A percentile compares a stretch with the other conserved stretches of the same genome.
Conservation (phyloP, 2,329 filamentous ascomycete species). For the Aspergillus phoenicis region DNA sequence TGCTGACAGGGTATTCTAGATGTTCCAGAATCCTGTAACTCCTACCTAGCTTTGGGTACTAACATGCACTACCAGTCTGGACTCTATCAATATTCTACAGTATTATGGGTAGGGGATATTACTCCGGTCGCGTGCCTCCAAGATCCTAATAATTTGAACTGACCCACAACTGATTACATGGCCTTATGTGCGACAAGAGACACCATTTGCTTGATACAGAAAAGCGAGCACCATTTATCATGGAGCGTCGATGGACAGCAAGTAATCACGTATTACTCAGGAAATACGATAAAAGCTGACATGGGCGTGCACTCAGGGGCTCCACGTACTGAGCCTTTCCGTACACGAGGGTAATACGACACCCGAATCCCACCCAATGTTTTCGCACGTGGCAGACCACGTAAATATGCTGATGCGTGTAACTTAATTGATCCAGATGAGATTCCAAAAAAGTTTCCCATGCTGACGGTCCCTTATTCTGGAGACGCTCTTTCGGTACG, state of each 20-base stretch:
- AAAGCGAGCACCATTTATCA: not conserved
- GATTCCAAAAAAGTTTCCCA: not conserved
- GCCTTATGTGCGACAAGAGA: not conserved
- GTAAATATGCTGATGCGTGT: constrained; percentile 12
- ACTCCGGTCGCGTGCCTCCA: not conserved
- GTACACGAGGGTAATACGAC: not conserved
- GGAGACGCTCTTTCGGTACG: not conserved
- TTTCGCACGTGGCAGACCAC: constrained; percentile 19
- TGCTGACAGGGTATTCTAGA: not conserved
- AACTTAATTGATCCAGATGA: constrained; percentile 23
- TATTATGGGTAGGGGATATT: not conserved
- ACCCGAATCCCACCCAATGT: constrained; percentile 7
- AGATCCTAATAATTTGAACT: not conserved
- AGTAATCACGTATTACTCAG: not conserved
- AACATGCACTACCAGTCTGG: not conserved
- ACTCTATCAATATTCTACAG: not conserved
- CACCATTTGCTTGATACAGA: not conserved
- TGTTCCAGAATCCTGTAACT: not conserved
- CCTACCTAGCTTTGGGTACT: not conserved
- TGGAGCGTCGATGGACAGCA: not conserved
- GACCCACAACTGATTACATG: not conserved
- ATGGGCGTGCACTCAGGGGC: not conserved
- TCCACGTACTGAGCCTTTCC: not conserved
- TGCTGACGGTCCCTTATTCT: not conserved
- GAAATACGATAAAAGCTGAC: not conserved